These are phyloP conservation scores for Botryobasidium botryosum DNA, from an alignment of 768 basidiomycete species.

Conservation along the genomic window DNA sequence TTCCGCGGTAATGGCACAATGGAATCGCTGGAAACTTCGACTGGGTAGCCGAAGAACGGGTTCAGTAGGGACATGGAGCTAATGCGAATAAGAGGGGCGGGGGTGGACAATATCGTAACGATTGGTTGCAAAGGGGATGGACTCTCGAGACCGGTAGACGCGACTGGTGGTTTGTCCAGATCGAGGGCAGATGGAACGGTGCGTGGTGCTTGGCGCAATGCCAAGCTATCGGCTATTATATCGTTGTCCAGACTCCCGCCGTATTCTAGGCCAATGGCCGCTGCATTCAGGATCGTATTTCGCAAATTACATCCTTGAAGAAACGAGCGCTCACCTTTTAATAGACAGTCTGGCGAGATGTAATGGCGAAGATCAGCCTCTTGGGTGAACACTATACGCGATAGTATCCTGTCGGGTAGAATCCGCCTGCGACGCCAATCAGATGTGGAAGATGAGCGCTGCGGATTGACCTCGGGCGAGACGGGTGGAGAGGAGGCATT, in stretches of 20 bases:
- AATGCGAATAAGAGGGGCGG: slow-evolving; percentile 2
- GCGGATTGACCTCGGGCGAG: no score
- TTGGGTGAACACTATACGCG: slow-evolving; percentile 7
- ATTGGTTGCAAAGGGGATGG: no score
- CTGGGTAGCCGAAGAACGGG: slow-evolving; percentile 11
- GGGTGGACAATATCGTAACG: no score
- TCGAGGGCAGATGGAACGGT: no score
- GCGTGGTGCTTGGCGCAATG: no score
- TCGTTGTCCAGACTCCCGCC: no score
- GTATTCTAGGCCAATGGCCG: no score
- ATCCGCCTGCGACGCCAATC: slow-evolving; percentile 1
- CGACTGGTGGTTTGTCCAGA: no score
- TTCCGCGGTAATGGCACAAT: background rate
- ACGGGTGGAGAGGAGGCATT: background rate
- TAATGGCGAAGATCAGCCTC: slow-evolving; percentile 3
- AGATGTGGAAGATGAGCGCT: background rate
- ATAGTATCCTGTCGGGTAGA: slow-evolving; percentile 5
- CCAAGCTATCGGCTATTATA: no score
- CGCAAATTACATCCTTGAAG: no score
- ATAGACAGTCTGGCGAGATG: slow-evolving; percentile 6
- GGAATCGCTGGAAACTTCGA: slow-evolving; percentile 1
- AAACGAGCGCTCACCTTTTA: slow-evolving; percentile 10
- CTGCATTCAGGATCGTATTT: no score
- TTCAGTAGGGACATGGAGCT: slow-evolving; percentile 3
- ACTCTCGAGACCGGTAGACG: no score